Evolutionary conservation across 108 stramenopile genomes (phyloP).

Genomic region (Aureococcus anophagefferens): DNA sequence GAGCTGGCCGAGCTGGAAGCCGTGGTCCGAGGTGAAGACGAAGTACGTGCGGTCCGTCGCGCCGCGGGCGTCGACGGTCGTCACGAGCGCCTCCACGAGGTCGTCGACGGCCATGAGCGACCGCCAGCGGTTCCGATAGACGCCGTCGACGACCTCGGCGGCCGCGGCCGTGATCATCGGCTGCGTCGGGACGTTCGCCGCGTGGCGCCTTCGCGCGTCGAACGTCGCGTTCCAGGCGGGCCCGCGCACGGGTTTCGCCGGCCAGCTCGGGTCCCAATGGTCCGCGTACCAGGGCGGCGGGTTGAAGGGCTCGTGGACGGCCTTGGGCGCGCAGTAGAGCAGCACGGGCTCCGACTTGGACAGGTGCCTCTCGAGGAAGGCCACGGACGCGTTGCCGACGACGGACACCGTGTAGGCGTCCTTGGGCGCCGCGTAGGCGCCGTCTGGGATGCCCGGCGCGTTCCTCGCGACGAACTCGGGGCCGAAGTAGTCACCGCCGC

Average conservation of each 20-base stretch:
- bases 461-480: constrained; percentile 16
- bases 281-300: constrained; percentile 37
- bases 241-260: constrained; percentile 13
- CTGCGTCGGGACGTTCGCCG: constrained; percentile 31
- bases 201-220: constrained; percentile 19
- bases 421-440: constrained; percentile 1
- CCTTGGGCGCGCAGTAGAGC: constrained; percentile 34
- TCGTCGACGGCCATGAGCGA: constrained; percentile 40
- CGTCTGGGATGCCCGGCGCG: neutral
- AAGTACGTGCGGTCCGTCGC: constrained; percentile 39
- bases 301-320: constrained; percentile 39
- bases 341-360: constrained; percentile 20
- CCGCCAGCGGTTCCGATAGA: constrained; percentile 24
- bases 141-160: constrained; percentile 20
- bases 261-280: constrained; percentile 4
- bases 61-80: constrained; percentile 9
- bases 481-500: constrained; percentile 27
- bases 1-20: constrained; percentile 43
- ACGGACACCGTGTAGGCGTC: constrained; percentile 33
- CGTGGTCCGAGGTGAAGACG: constrained; percentile 46
- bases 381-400: constrained; percentile 38
- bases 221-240: constrained; percentile 42
- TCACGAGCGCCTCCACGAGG: constrained; percentile 28
- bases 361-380: constrained; percentile 24
- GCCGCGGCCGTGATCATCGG: constrained; percentile 16